Percentiles rank a stretch among this genome's conserved stretches.
phyloP scores from a whole-genome alignment of 2,329 filamentous ascomycete genomes.

The Cytospora schulzeri region DNA sequence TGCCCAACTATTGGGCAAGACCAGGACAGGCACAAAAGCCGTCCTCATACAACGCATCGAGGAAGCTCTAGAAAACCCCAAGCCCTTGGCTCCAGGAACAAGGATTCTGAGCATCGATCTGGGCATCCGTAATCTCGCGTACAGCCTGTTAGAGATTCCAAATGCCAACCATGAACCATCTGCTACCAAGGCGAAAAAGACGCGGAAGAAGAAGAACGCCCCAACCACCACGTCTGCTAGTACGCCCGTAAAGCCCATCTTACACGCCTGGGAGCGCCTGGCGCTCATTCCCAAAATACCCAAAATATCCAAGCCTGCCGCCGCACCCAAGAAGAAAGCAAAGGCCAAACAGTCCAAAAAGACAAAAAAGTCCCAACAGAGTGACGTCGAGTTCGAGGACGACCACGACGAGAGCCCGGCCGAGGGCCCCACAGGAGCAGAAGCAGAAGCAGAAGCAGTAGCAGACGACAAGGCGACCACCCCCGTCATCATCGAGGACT shows the following conservation, averaged over 20 bases:
- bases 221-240: slow-evolving; percentile 35
- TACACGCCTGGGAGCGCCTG: slow-evolving; percentile 34
- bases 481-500: slow-evolving; percentile 32
- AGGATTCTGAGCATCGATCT: slow-evolving; percentile 79
- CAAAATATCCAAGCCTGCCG: too few species aligned
- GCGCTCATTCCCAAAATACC: slow-evolving; percentile 28
- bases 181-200: neutral
- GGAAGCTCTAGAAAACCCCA: slow-evolving; percentile 36
- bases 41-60: slow-evolving; percentile 54
- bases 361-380: neutral
- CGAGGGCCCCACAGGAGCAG: neutral
- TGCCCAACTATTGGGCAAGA: slow-evolving; percentile 23
- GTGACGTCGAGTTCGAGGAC: neutral
- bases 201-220: neutral
- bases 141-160: slow-evolving; percentile 56
- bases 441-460: neutral
- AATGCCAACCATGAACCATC: neutral
- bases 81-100: slow-evolving; percentile 33
- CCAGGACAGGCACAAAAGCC: slow-evolving; percentile 55
- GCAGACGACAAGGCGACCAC: slow-evolving; percentile 9
- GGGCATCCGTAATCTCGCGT: slow-evolving; percentile 81
- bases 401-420: neutral
- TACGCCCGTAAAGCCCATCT: slow-evolving; percentile 11
- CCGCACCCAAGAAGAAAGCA: slow-evolving; percentile 17
- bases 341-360: slow-evolving; percentile 17